Base-by-base conservation (phyloP, 1,284 basidiomycete species). In the Ceratorhiza oryzae-sativae region DNA sequence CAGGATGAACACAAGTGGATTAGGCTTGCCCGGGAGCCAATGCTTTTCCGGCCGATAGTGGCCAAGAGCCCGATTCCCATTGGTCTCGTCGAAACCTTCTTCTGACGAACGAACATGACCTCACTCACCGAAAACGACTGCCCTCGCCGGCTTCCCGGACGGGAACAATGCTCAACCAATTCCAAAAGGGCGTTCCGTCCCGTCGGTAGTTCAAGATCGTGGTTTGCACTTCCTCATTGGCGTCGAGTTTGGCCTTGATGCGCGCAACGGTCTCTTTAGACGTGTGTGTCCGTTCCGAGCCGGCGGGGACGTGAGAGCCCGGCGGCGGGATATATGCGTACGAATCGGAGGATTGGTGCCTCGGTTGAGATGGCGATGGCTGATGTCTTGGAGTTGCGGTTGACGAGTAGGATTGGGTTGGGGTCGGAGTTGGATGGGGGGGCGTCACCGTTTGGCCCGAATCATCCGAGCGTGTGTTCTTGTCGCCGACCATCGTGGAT, bases 161-260 rank as follows among this genome's bases (percentile, higher is more conserved):
- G 1, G 63, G 63, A 5, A 67, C 63, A 2, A 67, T 25, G 51
- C 63, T 67, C 23, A 67, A 25, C 48, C 51, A 67, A 25, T 67
- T 67, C 63, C 63, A 67, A 55, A 67, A 67, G 9, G 63, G 49
- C 36, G 63, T 67, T 2, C 63, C 63, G 63, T 67, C 63, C 12
- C 27, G 15, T 13, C 49, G 48, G 30, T 67, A 67, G 51, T 67
- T 67, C 32, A 67, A 48, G 10, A 67, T n/a, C 13, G 51, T 55
- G n/a, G 34, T 25, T 30, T 67, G 63, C 8, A 67, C 25, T 25
- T 67, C 63, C 23, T 55, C 49, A 46, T 67, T 10, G 8, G 49
- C 49, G 36, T 67, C 63, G 48, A 67, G 63, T 20, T 67, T 53
- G 34, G 63, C 18, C 12, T 55, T 53, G 63, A 67, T 53, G 27